These are phyloP conservation scores for Solanum appendiculatum DNA, from an alignment of 257 asterid genomes.

Conservation along the genomic window DNA sequence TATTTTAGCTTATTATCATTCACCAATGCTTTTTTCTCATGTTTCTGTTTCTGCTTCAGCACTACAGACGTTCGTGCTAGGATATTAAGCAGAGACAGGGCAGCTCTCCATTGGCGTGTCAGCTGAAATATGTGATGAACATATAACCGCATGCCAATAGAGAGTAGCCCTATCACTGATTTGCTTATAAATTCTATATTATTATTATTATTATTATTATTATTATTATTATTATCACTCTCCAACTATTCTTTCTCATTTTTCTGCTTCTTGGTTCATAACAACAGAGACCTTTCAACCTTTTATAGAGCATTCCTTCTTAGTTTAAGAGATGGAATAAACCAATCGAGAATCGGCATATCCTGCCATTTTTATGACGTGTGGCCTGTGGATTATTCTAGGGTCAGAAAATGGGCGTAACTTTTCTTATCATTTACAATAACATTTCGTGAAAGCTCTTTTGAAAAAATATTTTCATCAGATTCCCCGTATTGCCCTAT, in stretches of 20 bases:
- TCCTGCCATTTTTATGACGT: neutral
- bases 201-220: neutral
- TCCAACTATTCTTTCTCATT: neutral
- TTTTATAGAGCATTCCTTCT: neutral
- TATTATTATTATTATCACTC: neutral
- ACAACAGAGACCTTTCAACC: neutral
- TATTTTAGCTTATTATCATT: conserved; percentile 17
- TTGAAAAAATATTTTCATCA: neutral
- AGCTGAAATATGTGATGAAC: neutral
- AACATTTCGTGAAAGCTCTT: neutral
- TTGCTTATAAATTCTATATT: conserved; percentile 9
- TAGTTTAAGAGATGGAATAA: neutral
- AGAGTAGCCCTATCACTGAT: conserved; percentile 39
- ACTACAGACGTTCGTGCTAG: too few species aligned
- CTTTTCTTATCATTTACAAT: neutral
- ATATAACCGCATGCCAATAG: conserved; percentile 22
- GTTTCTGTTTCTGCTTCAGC: neutral
- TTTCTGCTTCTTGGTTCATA: neutral
- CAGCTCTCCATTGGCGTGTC: too few species aligned
- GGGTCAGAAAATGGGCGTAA: neutral
- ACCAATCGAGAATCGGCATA: neutral
- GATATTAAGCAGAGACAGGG: too few species aligned
- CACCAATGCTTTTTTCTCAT: neutral
- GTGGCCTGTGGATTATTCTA: neutral
- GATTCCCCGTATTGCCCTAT: neutral